A percentile compares a stretch with the other conserved stretches of the same genome.
Conservation (phyloP, 306 rosid species). For the Macrotyloma uniflorum region DNA sequence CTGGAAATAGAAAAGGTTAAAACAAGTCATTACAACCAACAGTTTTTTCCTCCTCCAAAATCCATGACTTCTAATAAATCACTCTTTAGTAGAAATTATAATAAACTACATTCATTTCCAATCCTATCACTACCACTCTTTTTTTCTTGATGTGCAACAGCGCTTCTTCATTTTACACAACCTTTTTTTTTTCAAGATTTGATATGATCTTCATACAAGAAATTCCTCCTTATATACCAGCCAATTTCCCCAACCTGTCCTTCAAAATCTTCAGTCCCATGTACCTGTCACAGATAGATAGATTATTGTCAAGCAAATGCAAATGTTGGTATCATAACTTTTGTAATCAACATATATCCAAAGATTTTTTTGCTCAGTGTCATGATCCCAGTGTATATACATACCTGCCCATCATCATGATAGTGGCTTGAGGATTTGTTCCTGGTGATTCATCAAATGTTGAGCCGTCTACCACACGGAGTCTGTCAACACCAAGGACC, state of each 20-base stretch:
- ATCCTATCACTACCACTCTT: constrained; percentile 27
- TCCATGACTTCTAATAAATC: constrained; percentile 9
- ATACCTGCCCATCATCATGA: constrained; percentile 99
- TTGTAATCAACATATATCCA: neutral
- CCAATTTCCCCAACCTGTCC: constrained; percentile 64
- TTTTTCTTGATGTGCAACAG: constrained; percentile 9
- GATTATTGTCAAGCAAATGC: constrained; percentile 8
- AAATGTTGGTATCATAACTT: constrained; percentile 13
- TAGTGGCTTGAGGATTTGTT: constrained; percentile 94
- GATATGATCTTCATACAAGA: constrained; percentile 31
- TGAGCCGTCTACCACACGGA: constrained; percentile 86
- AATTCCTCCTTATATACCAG: constrained; percentile 58
- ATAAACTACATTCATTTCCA: constrained; percentile 40
- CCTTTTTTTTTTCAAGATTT: neutral
- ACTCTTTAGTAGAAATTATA: constrained; percentile 49
- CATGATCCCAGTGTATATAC: constrained; percentile 40
- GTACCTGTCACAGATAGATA: constrained; percentile 65
- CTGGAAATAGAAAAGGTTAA: neutral
- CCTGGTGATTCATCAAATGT: constrained; percentile 83
- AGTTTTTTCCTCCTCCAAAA: constrained; percentile 5
- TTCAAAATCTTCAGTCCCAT: constrained; percentile 88
- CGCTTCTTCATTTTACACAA: constrained; percentile 21
- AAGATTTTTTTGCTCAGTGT: neutral
- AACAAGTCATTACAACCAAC: neutral
- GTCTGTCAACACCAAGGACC: constrained; percentile 76